These are phyloP conservation scores for Suillus fuscotomentosus DNA, from an alignment of 768 basidiomycete species.

Conservation along the genomic window DNA sequence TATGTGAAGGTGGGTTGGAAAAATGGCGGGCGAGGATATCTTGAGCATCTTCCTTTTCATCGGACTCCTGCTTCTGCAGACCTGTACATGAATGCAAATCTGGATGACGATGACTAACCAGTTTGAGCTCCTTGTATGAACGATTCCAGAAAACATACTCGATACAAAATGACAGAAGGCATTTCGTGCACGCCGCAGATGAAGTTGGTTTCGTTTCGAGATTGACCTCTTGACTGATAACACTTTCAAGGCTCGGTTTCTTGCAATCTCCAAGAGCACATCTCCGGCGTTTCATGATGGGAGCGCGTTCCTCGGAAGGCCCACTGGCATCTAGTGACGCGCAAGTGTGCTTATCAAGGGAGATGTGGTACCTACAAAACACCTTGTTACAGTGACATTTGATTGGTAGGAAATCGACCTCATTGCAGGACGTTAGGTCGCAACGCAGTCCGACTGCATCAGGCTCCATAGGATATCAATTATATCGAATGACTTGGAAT, in stretches of 20 bases:
- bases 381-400: constrained; percentile 55
- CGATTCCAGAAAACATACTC: constrained; percentile 39
- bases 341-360: constrained; percentile 62
- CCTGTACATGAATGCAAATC: constrained; percentile 57
- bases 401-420: constrained; percentile 78
- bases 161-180: constrained; percentile 61
- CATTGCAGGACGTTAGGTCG: constrained; percentile 53
- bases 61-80: constrained; percentile 11
- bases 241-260: constrained; percentile 52
- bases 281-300: constrained; percentile 34
- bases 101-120: constrained; percentile 62
- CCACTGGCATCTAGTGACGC: constrained; percentile 12
- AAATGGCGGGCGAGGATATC: constrained; percentile 56
- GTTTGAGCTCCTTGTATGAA: constrained; percentile 8
- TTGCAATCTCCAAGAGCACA: constrained; percentile 53
- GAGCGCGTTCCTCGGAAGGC: constrained; percentile 1
- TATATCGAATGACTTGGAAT: not conserved
- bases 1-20: constrained; percentile 23
- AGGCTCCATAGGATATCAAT: constrained; percentile 36
- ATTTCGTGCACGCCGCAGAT: constrained; percentile 47
- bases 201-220: constrained; percentile 8
- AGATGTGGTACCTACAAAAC: constrained; percentile 67
- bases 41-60: constrained; percentile 48
- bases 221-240: constrained; percentile 18
- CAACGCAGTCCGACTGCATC: constrained; percentile 65